Conservation (phyloP, 1,284 basidiomycete genomes). For the Takashimella tepidaria region DNA sequence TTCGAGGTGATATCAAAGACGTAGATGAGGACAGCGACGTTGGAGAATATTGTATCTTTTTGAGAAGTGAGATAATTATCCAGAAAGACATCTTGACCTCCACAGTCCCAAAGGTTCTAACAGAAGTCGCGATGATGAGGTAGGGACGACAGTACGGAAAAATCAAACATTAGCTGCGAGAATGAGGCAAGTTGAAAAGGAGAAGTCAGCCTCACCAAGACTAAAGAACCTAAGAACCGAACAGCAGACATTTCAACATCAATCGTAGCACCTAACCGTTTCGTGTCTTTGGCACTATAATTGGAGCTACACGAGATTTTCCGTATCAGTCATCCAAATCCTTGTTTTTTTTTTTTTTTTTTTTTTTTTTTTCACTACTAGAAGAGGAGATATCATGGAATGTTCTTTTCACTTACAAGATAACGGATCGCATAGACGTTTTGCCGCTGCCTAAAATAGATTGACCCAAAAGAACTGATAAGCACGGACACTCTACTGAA, state of each 20-base stretch:
- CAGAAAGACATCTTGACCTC: slow-evolving; percentile 96
- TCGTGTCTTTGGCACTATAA: slow-evolving; percentile 85
- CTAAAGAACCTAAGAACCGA: slow-evolving; percentile 71
- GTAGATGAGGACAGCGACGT: slow-evolving; percentile 95
- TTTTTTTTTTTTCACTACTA: no score
- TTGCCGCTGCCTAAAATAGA: slow-evolving; percentile 56
- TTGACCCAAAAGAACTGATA: no score
- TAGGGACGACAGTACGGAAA: slow-evolving; percentile 38
- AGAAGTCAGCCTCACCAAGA: slow-evolving; percentile 28
- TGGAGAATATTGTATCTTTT: slow-evolving; percentile 85
- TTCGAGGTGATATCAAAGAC: slow-evolving; percentile 87
- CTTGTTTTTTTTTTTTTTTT: no score
- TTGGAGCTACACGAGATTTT: slow-evolving; percentile 62
- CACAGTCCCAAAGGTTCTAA: slow-evolving; percentile 92
- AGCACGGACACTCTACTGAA: no score
- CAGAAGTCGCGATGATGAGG: slow-evolving; percentile 44
- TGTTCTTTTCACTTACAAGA: slow-evolving; percentile 69
- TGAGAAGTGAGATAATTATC: slow-evolving; percentile 89
- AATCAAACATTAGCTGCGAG: background rate
- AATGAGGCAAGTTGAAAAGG: background rate
- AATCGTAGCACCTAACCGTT: slow-evolving; percentile 88
- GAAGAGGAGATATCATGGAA: background rate
- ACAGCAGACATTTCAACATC: slow-evolving; percentile 98
- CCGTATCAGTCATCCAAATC: no score
- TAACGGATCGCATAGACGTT: slow-evolving; percentile 98